Evolutionary conservation across 163 green algal genomes (phyloP).

Genomic region (Scenedesmus sp.): DNA sequence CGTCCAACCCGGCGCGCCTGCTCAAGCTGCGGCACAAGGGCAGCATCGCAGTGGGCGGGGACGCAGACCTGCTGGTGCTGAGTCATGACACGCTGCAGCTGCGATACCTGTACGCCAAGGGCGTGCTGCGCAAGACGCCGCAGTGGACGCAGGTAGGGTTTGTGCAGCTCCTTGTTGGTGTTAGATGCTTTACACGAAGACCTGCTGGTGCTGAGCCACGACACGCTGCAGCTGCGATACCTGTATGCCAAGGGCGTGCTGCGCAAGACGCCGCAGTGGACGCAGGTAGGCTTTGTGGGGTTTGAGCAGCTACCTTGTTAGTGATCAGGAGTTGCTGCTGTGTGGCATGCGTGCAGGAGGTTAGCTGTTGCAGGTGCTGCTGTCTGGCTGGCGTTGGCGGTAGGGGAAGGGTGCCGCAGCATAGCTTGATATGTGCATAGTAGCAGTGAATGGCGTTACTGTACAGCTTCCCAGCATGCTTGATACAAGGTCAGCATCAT

Average conservation of each 20-base stretch:
- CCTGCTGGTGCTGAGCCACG: slow-evolving; percentile 28
- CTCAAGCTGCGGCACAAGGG: slow-evolving; percentile 39
- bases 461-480: no score
- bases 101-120: not conserved
- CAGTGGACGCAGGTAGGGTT: slow-evolving; percentile 23
- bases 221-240: slow-evolving; percentile 20
- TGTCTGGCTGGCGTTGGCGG: no score
- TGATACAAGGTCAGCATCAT: no score
- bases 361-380: no score
- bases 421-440: no score
- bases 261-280: slow-evolving; percentile 19
- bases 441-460: no score
- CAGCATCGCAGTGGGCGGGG: slow-evolving; percentile 9
- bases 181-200: not conserved
- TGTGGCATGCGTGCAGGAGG: no score
- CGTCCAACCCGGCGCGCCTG: slow-evolving; percentile 31
- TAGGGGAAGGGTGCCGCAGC: no score
- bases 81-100: slow-evolving; percentile 32
- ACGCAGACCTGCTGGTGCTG: slow-evolving; percentile 33
- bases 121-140: slow-evolving; percentile 24
- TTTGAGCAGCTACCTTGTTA: no score
- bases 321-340: no score
- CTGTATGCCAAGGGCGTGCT: slow-evolving; percentile 20
- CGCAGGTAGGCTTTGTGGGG: not conserved
- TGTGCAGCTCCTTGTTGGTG: no score